These are phyloP conservation scores for Hyaloperonospora brassicae DNA, from an alignment of 352 stramenopile species.

Conservation along the genomic window DNA sequence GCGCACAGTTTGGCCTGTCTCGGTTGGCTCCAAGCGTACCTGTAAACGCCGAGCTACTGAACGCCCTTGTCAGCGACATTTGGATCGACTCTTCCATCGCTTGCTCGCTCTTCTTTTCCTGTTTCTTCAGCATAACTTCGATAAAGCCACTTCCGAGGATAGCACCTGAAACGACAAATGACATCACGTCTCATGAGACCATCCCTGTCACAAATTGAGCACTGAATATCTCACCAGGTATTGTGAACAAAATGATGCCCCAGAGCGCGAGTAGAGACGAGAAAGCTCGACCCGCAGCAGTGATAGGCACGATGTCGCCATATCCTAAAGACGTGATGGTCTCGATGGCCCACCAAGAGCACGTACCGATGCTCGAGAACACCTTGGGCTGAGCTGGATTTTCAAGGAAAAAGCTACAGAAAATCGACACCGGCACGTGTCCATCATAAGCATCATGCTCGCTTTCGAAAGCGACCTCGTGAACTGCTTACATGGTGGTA, in stretches of 20 bases:
- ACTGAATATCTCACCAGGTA: constrained; percentile 34
- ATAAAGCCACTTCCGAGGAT: constrained; percentile 75
- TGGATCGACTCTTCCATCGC: constrained; percentile 47
- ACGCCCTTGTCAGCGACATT: constrained; percentile 39
- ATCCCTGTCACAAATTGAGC: background rate
- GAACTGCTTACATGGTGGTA: constrained; percentile 66
- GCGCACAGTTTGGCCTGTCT: background rate
- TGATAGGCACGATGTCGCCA: constrained; percentile 77
- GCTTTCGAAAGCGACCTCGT: background rate
- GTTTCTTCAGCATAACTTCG: constrained; percentile 80
- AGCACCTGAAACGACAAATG: constrained; percentile 56
- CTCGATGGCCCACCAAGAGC: constrained; percentile 71
- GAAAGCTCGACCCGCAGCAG: constrained; percentile 52
- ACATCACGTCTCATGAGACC: constrained; percentile 6
- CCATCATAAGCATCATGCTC: background rate
- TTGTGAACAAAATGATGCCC: constrained; percentile 84
- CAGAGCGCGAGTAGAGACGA: constrained; percentile 67
- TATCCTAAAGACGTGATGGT: constrained; percentile 86
- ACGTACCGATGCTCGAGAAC: constrained; percentile 70
- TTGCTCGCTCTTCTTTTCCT: constrained; percentile 39
- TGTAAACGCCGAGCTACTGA: constrained; percentile 34
- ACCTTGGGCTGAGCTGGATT: constrained; percentile 61
- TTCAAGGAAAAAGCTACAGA: constrained; percentile 67
- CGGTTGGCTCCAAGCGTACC: constrained; percentile 4
- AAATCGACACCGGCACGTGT: background rate